Percentiles rank a stretch among this genome's conserved stretches.
phyloP scores from a whole-genome alignment of 2,329 filamentous ascomycete genomes.

The Calonectria ilicicola region DNA sequence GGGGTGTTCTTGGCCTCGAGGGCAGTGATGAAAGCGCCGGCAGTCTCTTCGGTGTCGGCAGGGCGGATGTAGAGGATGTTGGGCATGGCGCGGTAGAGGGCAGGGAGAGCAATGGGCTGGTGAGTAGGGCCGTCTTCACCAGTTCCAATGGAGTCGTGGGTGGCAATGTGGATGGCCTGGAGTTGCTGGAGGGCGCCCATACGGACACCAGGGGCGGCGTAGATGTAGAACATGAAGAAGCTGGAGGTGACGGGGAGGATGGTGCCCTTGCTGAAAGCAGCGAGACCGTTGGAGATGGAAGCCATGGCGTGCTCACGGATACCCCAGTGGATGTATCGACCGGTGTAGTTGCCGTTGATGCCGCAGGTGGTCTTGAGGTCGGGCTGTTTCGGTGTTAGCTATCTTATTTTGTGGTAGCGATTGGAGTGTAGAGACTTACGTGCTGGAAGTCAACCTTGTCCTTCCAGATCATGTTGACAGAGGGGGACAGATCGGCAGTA shows the following conservation, averaged over 20 bases:
- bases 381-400: slow-evolving; percentile 41
- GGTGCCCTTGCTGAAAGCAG: slow-evolving; percentile 66
- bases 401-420: not conserved
- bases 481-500: slow-evolving; percentile 64
- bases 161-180: slow-evolving; percentile 69
- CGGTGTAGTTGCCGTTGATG: slow-evolving; percentile 65
- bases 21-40: slow-evolving; percentile 65
- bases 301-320: slow-evolving; percentile 74
- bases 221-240: slow-evolving; percentile 74
- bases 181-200: slow-evolving; percentile 70
- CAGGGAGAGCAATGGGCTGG: slow-evolving; percentile 69
- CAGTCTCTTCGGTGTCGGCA: slow-evolving; percentile 68
- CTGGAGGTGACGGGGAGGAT: slow-evolving; percentile 69
- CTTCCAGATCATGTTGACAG: slow-evolving; percentile 68
- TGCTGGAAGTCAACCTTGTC: slow-evolving; percentile 63
- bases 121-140: slow-evolving; percentile 73
- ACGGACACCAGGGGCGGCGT: slow-evolving; percentile 68
- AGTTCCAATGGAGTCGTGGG: slow-evolving; percentile 70
- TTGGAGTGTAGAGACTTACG: slow-evolving; percentile 37
- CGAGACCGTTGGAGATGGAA: slow-evolving; percentile 68
- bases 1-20: slow-evolving; percentile 55
- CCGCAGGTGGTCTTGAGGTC: slow-evolving; percentile 56
- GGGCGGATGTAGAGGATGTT: slow-evolving; percentile 72
- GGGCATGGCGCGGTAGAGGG: slow-evolving; percentile 72
- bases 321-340: slow-evolving; percentile 70